phyloP scores from a whole-genome alignment of 2,329 filamentous ascomycete genomes.

The Clathrospora elynae region DNA sequence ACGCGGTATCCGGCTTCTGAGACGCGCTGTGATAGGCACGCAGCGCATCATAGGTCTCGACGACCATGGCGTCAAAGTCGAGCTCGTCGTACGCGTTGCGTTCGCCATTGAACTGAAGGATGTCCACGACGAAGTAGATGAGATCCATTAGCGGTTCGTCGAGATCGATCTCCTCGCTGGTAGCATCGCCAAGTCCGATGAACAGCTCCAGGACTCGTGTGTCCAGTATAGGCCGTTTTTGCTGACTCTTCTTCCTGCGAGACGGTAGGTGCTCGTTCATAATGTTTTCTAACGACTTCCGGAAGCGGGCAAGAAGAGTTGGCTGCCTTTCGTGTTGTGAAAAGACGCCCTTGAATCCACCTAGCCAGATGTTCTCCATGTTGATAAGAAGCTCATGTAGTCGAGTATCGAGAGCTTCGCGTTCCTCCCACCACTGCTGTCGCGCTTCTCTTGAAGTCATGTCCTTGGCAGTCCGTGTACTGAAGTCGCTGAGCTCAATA shows the following conservation, averaged over 20 bases:
- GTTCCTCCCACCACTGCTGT: conserved; percentile 85
- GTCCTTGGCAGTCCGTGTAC: conserved; percentile 74
- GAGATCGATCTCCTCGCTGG: conserved; percentile 70
- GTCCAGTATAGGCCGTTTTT: conserved; percentile 60
- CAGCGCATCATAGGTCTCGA: conserved; percentile 85
- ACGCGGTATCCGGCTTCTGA: conserved; percentile 44
- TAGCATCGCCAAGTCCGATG: conserved; percentile 78
- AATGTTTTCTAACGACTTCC: conserved; percentile 75
- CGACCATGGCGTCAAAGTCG: conserved; percentile 88
- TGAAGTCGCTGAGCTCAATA: conserved; percentile 79
- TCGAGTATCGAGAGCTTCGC: conserved; percentile 77
- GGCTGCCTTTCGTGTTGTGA: conserved; percentile 70
- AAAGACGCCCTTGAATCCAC: conserved; percentile 94
- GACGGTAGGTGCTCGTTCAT: conserved; percentile 87
- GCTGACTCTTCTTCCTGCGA: conserved; percentile 64
- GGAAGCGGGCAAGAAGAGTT: conserved; percentile 73
- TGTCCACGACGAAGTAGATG: conserved; percentile 94
- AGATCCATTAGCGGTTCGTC: conserved; percentile 91
- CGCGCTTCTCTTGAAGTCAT: conserved; percentile 76
- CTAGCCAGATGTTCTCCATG: conserved; percentile 92
- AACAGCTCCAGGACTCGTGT: conserved; percentile 82
- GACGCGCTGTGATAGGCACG: conserved; percentile 71
- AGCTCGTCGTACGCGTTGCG: conserved; percentile 97
- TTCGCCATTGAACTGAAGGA: conserved; percentile 95
- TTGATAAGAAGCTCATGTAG: conserved; percentile 79